Evolutionary conservation across 2,329 filamentous ascomycete genomes (phyloP).

Genomic region (Exophiala calicioides): DNA sequence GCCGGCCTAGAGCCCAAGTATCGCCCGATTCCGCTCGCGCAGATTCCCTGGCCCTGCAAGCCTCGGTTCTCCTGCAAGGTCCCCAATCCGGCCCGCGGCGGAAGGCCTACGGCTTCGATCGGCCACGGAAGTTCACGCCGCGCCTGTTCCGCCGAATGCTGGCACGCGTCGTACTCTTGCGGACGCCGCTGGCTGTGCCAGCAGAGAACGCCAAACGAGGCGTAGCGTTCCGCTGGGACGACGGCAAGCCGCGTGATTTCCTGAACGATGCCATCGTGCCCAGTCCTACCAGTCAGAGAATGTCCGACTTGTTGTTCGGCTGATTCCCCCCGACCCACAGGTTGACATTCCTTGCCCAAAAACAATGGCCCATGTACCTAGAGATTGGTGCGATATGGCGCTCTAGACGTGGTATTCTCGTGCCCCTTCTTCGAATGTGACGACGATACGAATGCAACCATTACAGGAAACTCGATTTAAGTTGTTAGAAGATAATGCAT

Average conservation of each 20-base stretch:
- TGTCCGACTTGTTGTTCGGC: constrained; percentile 11
- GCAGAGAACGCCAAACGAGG: neutral
- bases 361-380: neutral
- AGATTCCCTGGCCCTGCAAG: constrained; percentile 26
- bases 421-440: too few relatives aligned
- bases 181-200: constrained; percentile 19
- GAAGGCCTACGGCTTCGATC: constrained; percentile 35
- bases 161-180: constrained; percentile 20
- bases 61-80: constrained; percentile 40
- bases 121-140: constrained; percentile 43
- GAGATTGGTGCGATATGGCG: too few relatives aligned
- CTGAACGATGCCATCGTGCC: constrained; percentile 1
- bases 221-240: constrained; percentile 19
- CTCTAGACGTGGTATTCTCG: too few relatives aligned
- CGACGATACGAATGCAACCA: neutral
- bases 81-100: constrained; percentile 40
- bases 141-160: constrained; percentile 39
- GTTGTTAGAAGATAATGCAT: neutral
- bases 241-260: constrained; percentile 6
- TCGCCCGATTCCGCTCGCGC: constrained; percentile 9
- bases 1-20: constrained; percentile 28
- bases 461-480: neutral
- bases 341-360: too few relatives aligned
- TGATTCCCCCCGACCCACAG: neutral
- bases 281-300: constrained; percentile 1